Conservation (phyloP, 148 eudicot species). For the Chenopodium quinoa region DNA sequence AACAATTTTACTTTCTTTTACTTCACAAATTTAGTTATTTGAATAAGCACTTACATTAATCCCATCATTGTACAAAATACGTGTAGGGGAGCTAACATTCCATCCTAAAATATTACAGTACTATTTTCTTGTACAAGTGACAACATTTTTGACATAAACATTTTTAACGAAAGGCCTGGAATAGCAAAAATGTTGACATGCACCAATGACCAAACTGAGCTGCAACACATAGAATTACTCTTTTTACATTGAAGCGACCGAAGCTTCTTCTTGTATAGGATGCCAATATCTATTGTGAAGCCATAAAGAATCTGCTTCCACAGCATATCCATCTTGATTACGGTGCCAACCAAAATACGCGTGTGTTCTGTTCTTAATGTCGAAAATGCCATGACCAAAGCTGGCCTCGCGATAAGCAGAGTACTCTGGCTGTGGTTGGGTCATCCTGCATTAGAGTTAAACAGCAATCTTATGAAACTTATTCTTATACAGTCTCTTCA, state of each 20-base stretch:
- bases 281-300: conserved; percentile 67
- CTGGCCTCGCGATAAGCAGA: conserved; percentile 84
- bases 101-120: neutral
- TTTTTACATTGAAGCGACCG: conserved; percentile 33
- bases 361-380: conserved; percentile 77
- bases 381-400: conserved; percentile 82
- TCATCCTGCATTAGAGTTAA: conserved; percentile 53
- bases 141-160: neutral
- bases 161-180: too few species aligned
- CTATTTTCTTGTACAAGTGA: neutral
- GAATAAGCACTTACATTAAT: neutral
- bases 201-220: neutral
- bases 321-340: conserved; percentile 73
- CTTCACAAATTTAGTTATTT: too few species aligned
- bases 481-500: neutral
- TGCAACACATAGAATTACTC: neutral
- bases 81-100: neutral
- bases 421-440: conserved; percentile 77
- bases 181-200: neutral
- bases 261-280: conserved; percentile 21
- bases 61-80: neutral
- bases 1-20: too few species aligned
- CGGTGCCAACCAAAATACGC: conserved; percentile 83
- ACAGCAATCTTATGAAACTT: neutral
- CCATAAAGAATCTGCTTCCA: conserved; percentile 74